Evolutionary conservation across 2,329 filamentous ascomycete species (phyloP).

Genomic region (Monilinia laxa): DNA sequence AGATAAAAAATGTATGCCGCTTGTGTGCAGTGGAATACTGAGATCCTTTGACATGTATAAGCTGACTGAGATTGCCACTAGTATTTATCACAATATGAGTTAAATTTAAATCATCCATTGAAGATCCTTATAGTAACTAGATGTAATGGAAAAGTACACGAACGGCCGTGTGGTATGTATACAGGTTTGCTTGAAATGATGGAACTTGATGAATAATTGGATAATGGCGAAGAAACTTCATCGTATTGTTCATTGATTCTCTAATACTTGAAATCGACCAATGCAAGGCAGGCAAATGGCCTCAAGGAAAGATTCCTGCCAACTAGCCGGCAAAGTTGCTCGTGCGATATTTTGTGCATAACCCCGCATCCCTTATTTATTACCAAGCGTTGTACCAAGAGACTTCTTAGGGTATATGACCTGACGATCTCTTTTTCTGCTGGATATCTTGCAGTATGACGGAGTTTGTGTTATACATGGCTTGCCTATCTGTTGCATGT

Average conservation of each 20-base stretch:
- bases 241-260: not conserved
- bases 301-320: not conserved
- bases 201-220: too few species aligned
- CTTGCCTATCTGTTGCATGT: not conserved
- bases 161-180: too few species aligned
- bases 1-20: not conserved
- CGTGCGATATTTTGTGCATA: not conserved
- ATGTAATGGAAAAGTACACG: too few species aligned
- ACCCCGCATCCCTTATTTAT: not conserved
- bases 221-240: not conserved
- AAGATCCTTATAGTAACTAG: too few species aligned
- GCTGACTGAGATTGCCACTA: too few species aligned
- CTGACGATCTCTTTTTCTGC: not conserved
- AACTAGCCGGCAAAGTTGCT: not conserved
- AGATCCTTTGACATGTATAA: too few species aligned
- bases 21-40: too few species aligned
- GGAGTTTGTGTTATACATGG: not conserved
- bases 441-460: too few species aligned
- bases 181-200: too few species aligned
- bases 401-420: not conserved
- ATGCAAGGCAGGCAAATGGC: not conserved
- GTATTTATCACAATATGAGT: too few species aligned
- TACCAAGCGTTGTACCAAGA: not conserved
- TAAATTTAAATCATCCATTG: too few species aligned
- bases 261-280: not conserved